These are phyloP conservation scores for Lizonia empirigonia DNA, from an alignment of 2,329 filamentous ascomycete genomes.

Conservation along the genomic window DNA sequence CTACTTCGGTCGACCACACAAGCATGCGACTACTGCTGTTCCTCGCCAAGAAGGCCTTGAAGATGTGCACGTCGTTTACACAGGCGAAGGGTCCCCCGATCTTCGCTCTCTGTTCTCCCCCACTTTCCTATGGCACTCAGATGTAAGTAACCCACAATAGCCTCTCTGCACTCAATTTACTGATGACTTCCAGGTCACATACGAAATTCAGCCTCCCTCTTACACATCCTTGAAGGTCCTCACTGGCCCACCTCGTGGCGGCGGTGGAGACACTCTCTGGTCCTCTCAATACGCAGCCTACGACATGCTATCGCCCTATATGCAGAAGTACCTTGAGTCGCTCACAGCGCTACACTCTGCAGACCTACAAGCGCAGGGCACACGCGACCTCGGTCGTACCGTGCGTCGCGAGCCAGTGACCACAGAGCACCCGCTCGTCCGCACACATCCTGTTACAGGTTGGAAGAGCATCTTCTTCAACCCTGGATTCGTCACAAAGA, in stretches of 20 bases:
- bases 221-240: slow-evolving; percentile 63
- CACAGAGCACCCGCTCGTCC: slow-evolving; percentile 62
- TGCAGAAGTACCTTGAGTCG: slow-evolving; percentile 65
- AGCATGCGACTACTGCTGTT: slow-evolving; percentile 61
- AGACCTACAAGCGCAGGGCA: slow-evolving; percentile 59
- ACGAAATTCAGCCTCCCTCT: slow-evolving; percentile 62
- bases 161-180: slow-evolving; percentile 13
- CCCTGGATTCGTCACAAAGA: slow-evolving; percentile 62
- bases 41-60: slow-evolving; percentile 57
- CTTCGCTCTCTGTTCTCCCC: slow-evolving; percentile 61
- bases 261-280: slow-evolving; percentile 64
- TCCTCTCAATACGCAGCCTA: slow-evolving; percentile 64
- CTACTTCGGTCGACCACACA: slow-evolving; percentile 61
- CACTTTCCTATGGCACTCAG: slow-evolving; percentile 62
- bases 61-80: slow-evolving; percentile 63
- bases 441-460: slow-evolving; percentile 65
- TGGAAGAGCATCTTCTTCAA: slow-evolving; percentile 67
- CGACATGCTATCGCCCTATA: slow-evolving; percentile 59
- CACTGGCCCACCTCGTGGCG: slow-evolving; percentile 59
- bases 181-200: slow-evolving; percentile 54
- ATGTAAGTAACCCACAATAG: slow-evolving; percentile 51
- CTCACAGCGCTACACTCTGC: slow-evolving; percentile 62
- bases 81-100: slow-evolving; percentile 59
- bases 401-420: slow-evolving; percentile 60
- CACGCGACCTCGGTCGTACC: slow-evolving; percentile 56